phyloP scores from a whole-genome alignment of 148 eudicot species.

The Diospyros lotus region DNA sequence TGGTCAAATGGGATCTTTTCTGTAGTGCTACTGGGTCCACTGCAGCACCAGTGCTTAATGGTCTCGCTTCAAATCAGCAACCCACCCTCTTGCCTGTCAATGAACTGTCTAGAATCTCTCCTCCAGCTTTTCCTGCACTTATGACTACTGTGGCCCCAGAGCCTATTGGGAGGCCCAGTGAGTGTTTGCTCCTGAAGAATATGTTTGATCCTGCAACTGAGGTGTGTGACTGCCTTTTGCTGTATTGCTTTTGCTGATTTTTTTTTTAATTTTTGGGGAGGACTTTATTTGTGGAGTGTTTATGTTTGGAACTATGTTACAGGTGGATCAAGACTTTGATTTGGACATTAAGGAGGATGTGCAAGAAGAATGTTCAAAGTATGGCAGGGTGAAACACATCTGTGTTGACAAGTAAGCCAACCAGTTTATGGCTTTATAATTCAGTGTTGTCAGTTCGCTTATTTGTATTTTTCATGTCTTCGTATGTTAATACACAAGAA shows the following conservation, averaged over 20 bases:
- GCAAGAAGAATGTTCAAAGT: constrained; percentile 74
- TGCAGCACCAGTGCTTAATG: constrained; percentile 62
- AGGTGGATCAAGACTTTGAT: constrained; percentile 89
- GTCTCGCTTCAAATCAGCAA: constrained; percentile 58
- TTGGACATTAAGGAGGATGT: constrained; percentile 87
- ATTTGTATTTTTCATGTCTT: not conserved
- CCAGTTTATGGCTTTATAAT: not conserved
- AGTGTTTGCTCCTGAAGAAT: constrained; percentile 86
- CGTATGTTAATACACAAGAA: not conserved
- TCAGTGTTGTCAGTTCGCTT: not conserved
- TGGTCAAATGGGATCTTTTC: not conserved
- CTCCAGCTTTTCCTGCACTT: constrained; percentile 52
- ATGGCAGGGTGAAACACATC: constrained; percentile 65
- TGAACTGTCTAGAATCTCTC: constrained; percentile 43
- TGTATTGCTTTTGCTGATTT: not conserved
- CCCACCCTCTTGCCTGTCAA: constrained; percentile 43
- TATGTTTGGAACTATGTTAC: constrained; percentile 19
- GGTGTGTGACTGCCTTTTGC: constrained; percentile 28
- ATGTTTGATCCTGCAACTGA: constrained; percentile 93
- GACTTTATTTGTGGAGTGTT: not conserved
- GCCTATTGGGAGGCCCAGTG: constrained; percentile 82
- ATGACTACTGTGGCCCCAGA: constrained; percentile 49
- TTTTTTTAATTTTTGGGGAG: not conserved
- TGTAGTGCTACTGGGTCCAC: constrained; percentile 64
- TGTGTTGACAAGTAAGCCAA: constrained; percentile 71